Percentiles rank a stretch among this genome's conserved stretches.
phyloP scores from a whole-genome alignment of 495 filamentous ascomycete species.

The Podospora tetraspora region DNA sequence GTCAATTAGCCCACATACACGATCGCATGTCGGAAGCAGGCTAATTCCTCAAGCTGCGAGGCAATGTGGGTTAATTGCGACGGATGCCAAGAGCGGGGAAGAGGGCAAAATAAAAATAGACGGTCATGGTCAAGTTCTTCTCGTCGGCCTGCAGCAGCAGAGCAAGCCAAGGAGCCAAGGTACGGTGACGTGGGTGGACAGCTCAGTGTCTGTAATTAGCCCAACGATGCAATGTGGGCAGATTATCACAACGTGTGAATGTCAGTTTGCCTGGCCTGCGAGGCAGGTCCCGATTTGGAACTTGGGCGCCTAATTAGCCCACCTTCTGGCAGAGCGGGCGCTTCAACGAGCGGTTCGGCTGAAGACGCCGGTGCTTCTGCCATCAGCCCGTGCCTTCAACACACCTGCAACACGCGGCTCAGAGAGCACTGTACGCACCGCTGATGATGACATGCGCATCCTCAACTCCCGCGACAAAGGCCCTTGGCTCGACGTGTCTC shows the following conservation, averaged over 20 bases:
- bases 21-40: background rate
- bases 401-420: background rate
- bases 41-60: background rate
- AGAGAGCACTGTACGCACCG: background rate
- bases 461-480: conserved; percentile 5
- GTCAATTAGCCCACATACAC: conserved; percentile 1
- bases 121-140: conserved; percentile 11
- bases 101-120: conserved; percentile 23
- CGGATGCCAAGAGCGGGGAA: background rate
- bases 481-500: background rate
- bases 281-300: conserved; percentile 19
- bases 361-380: background rate
- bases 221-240: conserved; percentile 23
- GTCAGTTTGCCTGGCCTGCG: background rate
- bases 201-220: conserved; percentile 26
- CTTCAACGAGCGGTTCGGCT: background rate
- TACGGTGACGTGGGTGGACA: background rate
- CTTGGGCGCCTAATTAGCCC: conserved; percentile 32
- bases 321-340: background rate
- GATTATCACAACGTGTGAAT: conserved; percentile 19
- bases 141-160: background rate
- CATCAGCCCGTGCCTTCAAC: background rate
- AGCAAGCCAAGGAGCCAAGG: background rate
- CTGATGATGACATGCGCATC: conserved; percentile 6
- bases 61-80: background rate